phyloP scores from a whole-genome alignment of 164 flowering plant genomes.

The Houttuynia cordata region DNA sequence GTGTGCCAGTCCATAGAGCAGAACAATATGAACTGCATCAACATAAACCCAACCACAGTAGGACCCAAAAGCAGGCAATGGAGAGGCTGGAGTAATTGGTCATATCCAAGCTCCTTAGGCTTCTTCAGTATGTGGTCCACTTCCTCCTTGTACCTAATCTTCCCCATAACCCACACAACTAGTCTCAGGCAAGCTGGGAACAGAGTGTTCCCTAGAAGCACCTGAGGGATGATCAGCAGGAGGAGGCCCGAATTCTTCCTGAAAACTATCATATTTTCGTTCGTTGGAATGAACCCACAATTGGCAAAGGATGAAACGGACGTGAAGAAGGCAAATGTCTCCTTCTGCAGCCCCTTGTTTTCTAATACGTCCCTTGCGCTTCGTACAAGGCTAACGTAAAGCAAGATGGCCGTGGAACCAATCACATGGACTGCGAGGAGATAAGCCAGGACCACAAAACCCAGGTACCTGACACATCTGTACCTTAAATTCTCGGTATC shows the following conservation, averaged over 20 bases:
- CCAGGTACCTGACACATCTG: slow-evolving; percentile 21
- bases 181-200: slow-evolving; percentile 36
- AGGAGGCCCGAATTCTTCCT: slow-evolving; percentile 52
- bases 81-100: slow-evolving; percentile 29
- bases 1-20: slow-evolving; percentile 59
- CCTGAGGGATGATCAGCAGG: slow-evolving; percentile 42
- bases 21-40: slow-evolving; percentile 34
- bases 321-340: slow-evolving; percentile 38
- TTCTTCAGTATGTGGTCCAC: slow-evolving; percentile 28
- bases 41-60: slow-evolving; percentile 36
- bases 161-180: slow-evolving; percentile 28
- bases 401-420: slow-evolving; percentile 20
- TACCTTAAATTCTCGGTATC: slow-evolving; percentile 12
- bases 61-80: slow-evolving; percentile 16
- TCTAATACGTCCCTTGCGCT: slow-evolving; percentile 35
- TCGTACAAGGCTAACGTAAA: slow-evolving; percentile 24
- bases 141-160: slow-evolving; percentile 15
- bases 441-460: slow-evolving; percentile 29
- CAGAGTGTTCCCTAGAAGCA: slow-evolving; percentile 64
- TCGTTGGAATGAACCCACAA: slow-evolving; percentile 67
- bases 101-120: slow-evolving; percentile 21
- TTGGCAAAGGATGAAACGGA: slow-evolving; percentile 41
- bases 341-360: slow-evolving; percentile 26
- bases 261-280: slow-evolving; percentile 72
- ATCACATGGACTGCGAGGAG: slow-evolving; percentile 17